Percentiles rank a stretch among this genome's conserved stretches.
Evolutionary conservation across 2,329 filamentous ascomycete genomes (phyloP).

Genomic region (Aotearoamyces nothofagi): DNA sequence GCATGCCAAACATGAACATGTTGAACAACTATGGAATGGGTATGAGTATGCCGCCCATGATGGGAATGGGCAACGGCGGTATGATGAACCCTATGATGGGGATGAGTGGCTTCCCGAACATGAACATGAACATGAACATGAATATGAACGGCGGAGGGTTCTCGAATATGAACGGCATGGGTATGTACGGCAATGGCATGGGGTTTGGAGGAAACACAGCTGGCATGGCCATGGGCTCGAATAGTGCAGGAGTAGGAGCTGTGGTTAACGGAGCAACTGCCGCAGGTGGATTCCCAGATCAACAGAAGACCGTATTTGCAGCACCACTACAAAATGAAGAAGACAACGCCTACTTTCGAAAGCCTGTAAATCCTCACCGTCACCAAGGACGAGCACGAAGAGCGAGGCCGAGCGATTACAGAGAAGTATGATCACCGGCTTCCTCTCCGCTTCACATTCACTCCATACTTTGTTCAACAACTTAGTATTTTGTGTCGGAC

Average conservation of each 20-base stretch:
- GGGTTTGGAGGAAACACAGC: constrained; percentile 11
- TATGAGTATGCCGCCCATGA: constrained; percentile 24
- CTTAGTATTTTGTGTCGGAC: no score
- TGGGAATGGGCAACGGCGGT: constrained; percentile 16
- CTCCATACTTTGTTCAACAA: no score
- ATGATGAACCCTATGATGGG: constrained; percentile 25
- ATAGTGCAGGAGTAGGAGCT: constrained; percentile 6
- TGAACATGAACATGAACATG: constrained; percentile 24
- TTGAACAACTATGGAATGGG: constrained; percentile 20
- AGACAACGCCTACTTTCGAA: constrained; percentile 86
- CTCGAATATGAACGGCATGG: constrained; percentile 17
- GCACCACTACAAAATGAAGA: constrained; percentile 47
- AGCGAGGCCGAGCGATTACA: constrained; percentile 78
- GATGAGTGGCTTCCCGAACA: constrained; percentile 24
- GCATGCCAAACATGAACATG: constrained; percentile 24
- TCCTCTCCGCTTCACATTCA: no score
- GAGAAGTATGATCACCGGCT: constrained; percentile 61
- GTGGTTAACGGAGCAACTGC: constrained; percentile 9
- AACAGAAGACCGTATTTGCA: constrained; percentile 31
- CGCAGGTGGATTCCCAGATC: constrained; percentile 32
- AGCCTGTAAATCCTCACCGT: constrained; percentile 87
- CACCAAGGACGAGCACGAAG: constrained; percentile 70
- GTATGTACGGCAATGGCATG: constrained; percentile 20
- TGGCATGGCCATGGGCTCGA: constrained; percentile 14
- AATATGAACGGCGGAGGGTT: constrained; percentile 18